Evolutionary conservation across 2,329 filamentous ascomycete species (phyloP).

Genomic region (Aspergillus neotritici): DNA sequence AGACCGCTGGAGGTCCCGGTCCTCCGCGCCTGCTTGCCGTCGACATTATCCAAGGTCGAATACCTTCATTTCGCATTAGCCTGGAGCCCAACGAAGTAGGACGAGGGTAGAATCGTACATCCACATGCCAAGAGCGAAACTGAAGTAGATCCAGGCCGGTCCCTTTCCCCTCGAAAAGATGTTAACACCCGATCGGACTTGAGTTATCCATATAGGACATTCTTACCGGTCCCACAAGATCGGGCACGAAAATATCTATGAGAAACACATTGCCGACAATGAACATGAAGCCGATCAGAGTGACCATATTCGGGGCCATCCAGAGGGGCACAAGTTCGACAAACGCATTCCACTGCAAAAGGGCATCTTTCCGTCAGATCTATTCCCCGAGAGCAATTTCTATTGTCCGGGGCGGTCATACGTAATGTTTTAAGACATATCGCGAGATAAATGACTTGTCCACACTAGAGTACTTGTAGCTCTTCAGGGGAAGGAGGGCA

Average conservation of each 20-base stretch:
- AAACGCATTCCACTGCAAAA: constrained; percentile 83
- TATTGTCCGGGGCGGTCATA: constrained; percentile 46
- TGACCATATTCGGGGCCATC: constrained; percentile 97
- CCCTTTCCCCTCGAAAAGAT: constrained; percentile 47
- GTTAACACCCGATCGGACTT: constrained; percentile 9
- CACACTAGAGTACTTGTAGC: constrained; percentile 96
- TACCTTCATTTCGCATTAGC: constrained; percentile 47
- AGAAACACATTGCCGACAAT: constrained; percentile 77
- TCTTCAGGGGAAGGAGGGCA: constrained; percentile 81
- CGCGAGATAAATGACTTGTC: constrained; percentile 92
- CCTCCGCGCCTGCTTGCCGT: constrained; percentile 92
- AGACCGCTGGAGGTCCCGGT: constrained; percentile 92
- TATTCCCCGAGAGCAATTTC: neutral
- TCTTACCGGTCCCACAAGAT: constrained; percentile 79
- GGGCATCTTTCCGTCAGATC: constrained; percentile 1
- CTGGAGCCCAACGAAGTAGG: neutral
- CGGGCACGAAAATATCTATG: constrained; percentile 76
- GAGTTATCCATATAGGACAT: constrained; percentile 5
- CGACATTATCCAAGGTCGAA: constrained; percentile 97
- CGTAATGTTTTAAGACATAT: constrained; percentile 92
- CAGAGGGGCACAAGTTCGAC: constrained; percentile 89
- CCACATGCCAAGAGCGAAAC: constrained; percentile 92
- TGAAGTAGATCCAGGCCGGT: constrained; percentile 89
- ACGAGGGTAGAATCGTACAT: constrained; percentile 52
- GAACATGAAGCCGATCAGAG: constrained; percentile 88